phyloP scores from a whole-genome alignment of 257 asterid species.

The Solanum chmielewskii region DNA sequence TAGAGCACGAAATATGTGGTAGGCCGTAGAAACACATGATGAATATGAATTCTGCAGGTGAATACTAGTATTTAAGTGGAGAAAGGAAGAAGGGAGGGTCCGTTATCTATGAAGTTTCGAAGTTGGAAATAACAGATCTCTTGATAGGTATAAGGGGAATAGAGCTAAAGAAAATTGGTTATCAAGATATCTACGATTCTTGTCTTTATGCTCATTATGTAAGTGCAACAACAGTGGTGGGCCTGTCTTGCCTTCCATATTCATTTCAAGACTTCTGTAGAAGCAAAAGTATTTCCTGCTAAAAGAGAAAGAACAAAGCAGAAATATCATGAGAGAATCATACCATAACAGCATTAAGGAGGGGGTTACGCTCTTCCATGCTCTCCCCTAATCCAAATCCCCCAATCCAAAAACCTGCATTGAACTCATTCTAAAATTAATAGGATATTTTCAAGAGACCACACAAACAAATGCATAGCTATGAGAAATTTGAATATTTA shows the following conservation, averaged over 20 bases:
- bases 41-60: neutral
- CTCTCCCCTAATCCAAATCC: constrained; percentile 96
- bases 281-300: neutral
- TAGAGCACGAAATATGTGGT: neutral
- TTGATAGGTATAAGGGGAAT: neutral
- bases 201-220: neutral
- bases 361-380: constrained; percentile 66
- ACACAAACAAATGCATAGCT: neutral
- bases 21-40: neutral
- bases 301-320: neutral
- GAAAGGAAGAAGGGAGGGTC: neutral
- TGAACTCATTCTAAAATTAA: neutral
- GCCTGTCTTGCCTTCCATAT: neutral
- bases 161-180: neutral
- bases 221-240: neutral
- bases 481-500: neutral
- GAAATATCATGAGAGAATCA: constrained; percentile 40
- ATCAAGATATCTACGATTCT: neutral
- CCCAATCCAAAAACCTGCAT: constrained; percentile 76
- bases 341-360: constrained; percentile 68
- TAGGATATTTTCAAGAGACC: neutral
- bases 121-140: neutral
- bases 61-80: neutral
- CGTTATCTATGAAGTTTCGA: neutral
- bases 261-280: neutral